Base-by-base conservation (phyloP, 768 basidiomycete species). In the Strobilomyces dryophilus region DNA sequence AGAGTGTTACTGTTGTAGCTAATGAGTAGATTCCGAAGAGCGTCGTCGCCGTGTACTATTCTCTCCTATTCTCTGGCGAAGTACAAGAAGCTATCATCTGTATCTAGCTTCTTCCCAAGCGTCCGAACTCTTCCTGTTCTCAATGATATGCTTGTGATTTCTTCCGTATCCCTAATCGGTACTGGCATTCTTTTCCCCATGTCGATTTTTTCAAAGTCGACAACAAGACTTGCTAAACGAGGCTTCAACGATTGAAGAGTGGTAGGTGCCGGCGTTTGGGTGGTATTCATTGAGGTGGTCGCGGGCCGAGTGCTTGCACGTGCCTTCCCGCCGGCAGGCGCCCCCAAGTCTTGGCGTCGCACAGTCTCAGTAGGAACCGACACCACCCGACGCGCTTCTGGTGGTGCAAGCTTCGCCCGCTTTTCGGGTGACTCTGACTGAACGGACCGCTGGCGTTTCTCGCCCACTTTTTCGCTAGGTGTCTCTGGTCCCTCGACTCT, bases 121-220 rank as follows among this genome's bases (percentile, higher is more conserved):
- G 53, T 64, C 32, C 68, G 59, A 42, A 69, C 57, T 24, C 66
- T 62, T 18, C 67, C 68, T 7, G 69, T 67, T 42, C 56, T 70
- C 54, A 68, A 48, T 24, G 68, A 20, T 1, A 47, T 43, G 1
- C n/a, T 14, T 29, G 41, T 52, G 1, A 64, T 31, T 2, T 18
- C 31, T 39, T 37, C 21, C 53, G 58, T 14, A 18, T 55, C 49
- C 45, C 67, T 41, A 41, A 9, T 39, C 15, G 58, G 53, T 11
- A 51, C 51, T 8, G 54, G 44, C 20, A 55, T 26, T 4, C 36
- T 32, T 44, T 35, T 26, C 11, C 52, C 54, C 29, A 44, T 41
- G 17, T 59, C 40, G 12, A 64, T 54, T 26, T 18, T 49, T 18
- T 51, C 45, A 36, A 64, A 63, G 40, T 60, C 54, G 17, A 60